phyloP scores from a whole-genome alignment of 192 early-diverging fungal genomes.

The Backusella westeae region DNA sequence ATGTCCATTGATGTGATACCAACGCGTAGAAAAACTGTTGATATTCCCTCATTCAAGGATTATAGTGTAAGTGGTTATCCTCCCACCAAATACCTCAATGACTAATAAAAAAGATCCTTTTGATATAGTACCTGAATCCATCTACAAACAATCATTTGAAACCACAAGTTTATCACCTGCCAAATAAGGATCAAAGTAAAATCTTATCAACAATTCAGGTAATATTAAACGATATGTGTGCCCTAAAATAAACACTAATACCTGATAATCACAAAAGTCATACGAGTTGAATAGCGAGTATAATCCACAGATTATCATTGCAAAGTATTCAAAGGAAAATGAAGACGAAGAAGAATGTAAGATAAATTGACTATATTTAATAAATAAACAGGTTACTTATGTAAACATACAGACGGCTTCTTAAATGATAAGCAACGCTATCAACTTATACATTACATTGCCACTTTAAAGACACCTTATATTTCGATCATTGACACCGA shows the following conservation, averaged over 20 bases:
- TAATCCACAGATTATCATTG: not conserved
- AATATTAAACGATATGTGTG: not conserved
- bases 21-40: not conserved
- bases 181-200: not conserved
- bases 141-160: not conserved
- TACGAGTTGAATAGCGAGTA: not conserved
- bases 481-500: slow-evolving; percentile 79
- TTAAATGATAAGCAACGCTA: slow-evolving; percentile 42
- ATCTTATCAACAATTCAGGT: not conserved
- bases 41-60: not conserved
- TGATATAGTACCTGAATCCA: not conserved
- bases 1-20: not conserved
- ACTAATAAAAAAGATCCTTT: not conserved
- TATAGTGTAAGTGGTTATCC: not conserved
- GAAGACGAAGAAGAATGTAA: not conserved
- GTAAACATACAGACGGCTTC: not conserved
- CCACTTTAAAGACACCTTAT: slow-evolving; percentile 79
- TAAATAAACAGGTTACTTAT: not conserved
- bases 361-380: not conserved
- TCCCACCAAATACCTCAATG: not conserved
- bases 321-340: not conserved
- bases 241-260: not conserved
- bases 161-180: not conserved
- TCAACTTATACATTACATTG: slow-evolving; percentile 86
- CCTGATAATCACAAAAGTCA: not conserved